Evolutionary conservation across 495 filamentous ascomycete species (phyloP).

Genomic region (Neurospora sp.): DNA sequence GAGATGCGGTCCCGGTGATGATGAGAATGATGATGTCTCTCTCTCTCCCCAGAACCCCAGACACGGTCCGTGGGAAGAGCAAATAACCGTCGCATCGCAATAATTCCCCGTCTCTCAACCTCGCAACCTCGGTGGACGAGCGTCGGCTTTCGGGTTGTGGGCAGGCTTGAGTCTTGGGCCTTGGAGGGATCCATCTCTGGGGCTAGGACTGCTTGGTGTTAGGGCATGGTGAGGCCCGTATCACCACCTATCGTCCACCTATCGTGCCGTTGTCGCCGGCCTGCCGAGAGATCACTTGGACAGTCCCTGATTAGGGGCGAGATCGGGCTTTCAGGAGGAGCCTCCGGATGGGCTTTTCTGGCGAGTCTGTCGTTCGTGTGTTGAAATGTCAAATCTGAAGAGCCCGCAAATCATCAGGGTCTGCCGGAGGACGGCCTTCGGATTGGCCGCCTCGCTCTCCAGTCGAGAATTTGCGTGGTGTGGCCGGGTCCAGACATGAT

Average conservation of each 20-base stretch:
- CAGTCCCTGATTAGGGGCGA: not conserved
- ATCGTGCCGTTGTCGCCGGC: not conserved
- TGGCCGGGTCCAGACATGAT: not conserved
- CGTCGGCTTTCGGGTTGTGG: not conserved
- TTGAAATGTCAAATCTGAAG: conserved; percentile 8
- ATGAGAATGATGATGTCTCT: not conserved
- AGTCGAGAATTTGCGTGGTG: conserved; percentile 5
- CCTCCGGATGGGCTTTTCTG: not conserved
- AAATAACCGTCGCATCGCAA: not conserved
- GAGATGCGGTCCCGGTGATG: not conserved
- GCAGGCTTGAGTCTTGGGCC: not conserved
- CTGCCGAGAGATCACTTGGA: not conserved
- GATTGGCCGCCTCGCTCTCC: conserved; percentile 25
- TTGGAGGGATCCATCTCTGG: not conserved
- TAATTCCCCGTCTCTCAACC: not conserved
- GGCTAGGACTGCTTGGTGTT: not conserved
- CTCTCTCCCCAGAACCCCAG: not conserved
- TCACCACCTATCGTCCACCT: not conserved
- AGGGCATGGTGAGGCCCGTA: not conserved
- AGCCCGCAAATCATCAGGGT: conserved; percentile 15
- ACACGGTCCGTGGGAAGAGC: not conserved
- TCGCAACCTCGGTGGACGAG: not conserved
- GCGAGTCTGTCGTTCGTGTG: not conserved
- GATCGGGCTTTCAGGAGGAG: not conserved
- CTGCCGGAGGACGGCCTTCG: not conserved